Percentiles rank a stretch among this genome's conserved stretches.
phyloP scores from a whole-genome alignment of 1,139 yeast species.

The Kodamaea arcana region DNA sequence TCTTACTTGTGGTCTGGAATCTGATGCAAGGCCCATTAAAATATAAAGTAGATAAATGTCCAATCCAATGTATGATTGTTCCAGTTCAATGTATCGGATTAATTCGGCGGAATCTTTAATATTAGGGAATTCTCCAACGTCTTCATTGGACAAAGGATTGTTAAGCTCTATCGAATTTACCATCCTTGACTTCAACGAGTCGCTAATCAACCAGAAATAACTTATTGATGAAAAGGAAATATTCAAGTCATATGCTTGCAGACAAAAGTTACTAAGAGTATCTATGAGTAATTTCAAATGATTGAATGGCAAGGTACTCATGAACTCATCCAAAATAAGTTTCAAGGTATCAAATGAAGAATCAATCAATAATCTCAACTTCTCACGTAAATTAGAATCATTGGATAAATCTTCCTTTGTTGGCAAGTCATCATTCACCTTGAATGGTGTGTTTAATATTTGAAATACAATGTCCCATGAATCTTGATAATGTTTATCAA shows the following conservation, averaged over 20 bases:
- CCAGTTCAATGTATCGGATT: slow-evolving; percentile 14
- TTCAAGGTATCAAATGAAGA: slow-evolving; percentile 78
- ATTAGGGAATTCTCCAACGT: slow-evolving; percentile 15
- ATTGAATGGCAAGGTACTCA: slow-evolving; percentile 61
- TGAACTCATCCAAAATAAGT: slow-evolving; percentile 77
- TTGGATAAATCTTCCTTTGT: slow-evolving; percentile 15
- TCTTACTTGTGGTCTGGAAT: slow-evolving; percentile 72
- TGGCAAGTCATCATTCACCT: slow-evolving; percentile 17
- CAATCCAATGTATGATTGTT: slow-evolving; percentile 29
- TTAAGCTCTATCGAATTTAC: too few species aligned
- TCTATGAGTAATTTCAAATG: slow-evolving; percentile 65
- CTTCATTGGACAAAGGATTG: background rate
- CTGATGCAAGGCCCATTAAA: slow-evolving; percentile 59
- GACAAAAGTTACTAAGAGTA: slow-evolving; percentile 65
- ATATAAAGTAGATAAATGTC: slow-evolving; percentile 65
- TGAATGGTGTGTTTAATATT: slow-evolving; percentile 67
- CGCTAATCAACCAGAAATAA: slow-evolving; percentile 88
- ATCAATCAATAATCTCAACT: slow-evolving; percentile 46
- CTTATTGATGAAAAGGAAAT: slow-evolving; percentile 88
- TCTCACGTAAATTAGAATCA: slow-evolving; percentile 35
- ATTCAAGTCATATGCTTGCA: slow-evolving; percentile 69
- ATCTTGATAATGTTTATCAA: slow-evolving; percentile 48
- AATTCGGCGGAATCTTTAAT: slow-evolving; percentile 1
- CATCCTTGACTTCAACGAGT: slow-evolving; percentile 48
- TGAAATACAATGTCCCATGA: slow-evolving; percentile 74